These are phyloP conservation scores for Takashimella tepidaria DNA, from an alignment of 1,284 basidiomycete genomes.

Conservation along the genomic window DNA sequence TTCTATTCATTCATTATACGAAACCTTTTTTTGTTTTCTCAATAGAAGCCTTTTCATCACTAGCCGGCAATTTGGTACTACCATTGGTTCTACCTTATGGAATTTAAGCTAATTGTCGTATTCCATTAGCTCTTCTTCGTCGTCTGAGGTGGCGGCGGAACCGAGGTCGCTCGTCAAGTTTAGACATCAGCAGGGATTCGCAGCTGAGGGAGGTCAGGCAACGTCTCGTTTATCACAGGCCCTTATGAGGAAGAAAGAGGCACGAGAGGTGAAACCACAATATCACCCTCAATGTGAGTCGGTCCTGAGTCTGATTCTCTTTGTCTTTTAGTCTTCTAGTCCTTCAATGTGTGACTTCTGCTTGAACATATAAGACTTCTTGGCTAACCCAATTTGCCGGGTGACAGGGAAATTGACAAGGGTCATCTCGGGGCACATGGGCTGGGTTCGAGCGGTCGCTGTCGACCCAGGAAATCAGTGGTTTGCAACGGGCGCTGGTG, in stretches of 20 bases:
- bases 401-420: conserved; percentile 83
- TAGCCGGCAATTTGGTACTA: background rate
- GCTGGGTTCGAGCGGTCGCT: conserved; percentile 95
- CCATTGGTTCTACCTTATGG: background rate
- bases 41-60: too few relatives aligned
- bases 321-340: too few relatives aligned
- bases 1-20: too few relatives aligned
- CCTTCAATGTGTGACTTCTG: background rate
- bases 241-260: conserved; percentile 82
- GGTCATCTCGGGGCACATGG: conserved; percentile 95
- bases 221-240: conserved; percentile 69
- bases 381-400: conserved; percentile 5
- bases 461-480: conserved; percentile 98
- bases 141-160: conserved; percentile 15
- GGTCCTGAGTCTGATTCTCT: background rate
- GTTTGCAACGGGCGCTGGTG: conserved; percentile 97
- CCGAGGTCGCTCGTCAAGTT: conserved; percentile 43
- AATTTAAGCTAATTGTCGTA: conserved; percentile 7
- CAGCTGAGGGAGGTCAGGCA: conserved; percentile 45
- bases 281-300: conserved; percentile 74
- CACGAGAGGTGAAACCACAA: conserved; percentile 83
- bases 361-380: too few relatives aligned
- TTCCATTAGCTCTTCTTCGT: background rate
- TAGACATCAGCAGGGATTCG: conserved; percentile 48
- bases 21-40: too few relatives aligned